Evolutionary conservation across 257 asterid genomes (phyloP), one percentile per base, ranked within the genome.

Genomic region (Ilex asprella): DNA sequence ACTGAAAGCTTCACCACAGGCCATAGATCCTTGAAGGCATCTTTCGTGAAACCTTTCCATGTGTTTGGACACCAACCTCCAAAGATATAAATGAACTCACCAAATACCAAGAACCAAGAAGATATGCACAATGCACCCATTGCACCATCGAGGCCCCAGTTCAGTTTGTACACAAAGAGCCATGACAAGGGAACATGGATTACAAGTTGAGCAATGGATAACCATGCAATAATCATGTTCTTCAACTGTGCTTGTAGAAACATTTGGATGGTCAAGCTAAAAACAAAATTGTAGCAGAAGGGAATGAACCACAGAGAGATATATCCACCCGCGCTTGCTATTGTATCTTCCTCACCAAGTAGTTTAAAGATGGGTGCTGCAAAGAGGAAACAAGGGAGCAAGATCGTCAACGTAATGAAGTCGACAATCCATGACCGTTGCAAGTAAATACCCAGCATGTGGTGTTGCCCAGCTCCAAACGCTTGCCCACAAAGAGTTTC

Each of bases 401-500:
- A 75, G 16, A 82, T 55, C 7, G 95, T 85, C 63, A 85, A 55
- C 3, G 91, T 72, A 7, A 70, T 46, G 41, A 91, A 74, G 77
- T 88, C 97, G 14, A 91, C 93, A 65, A 91, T 60, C 97, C 97
- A 91, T 10, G 97, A 91, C 44, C 97, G 70, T 65, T 91, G 97
- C 82, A 91, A 78, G 88, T 85, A 91, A 67, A 91, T 76, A 0
- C 97, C 96, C 94, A 91, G 79, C 97, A 91, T 91, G 57, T 91
- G 97, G 73, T 80, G 55, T 56, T 91, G 97, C 64, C 83, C 87
- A 35, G 97, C 97, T 54, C 97, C 97, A 59, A 30, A 87, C 43
- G 97, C 94, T 82, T 91, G 97, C 60, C 97, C 97, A 50, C 97
- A 91, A 0, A 91, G 91, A 15, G 97, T 91, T 67, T 91, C 97